Conservation (phyloP, 2,329 filamentous ascomycete genomes). For the Apiospora marii region DNA sequence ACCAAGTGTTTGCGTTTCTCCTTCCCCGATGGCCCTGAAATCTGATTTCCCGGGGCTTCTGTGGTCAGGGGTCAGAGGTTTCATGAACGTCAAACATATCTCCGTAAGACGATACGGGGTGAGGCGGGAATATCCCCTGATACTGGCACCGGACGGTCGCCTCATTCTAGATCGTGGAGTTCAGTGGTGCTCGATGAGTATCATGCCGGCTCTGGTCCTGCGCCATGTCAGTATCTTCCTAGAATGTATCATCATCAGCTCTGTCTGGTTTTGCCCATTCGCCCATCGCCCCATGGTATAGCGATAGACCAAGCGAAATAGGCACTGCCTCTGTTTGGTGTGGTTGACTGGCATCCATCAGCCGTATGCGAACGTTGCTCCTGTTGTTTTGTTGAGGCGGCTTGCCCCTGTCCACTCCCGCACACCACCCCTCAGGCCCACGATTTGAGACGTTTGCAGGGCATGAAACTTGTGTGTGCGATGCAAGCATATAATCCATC, state of each 20-base stretch:
- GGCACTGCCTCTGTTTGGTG: not conserved
- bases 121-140: not conserved
- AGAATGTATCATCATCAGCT: not conserved
- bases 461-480: not conserved
- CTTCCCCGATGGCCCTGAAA: not conserved
- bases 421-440: not conserved
- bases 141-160: not conserved
- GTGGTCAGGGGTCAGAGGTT: not conserved
- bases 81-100: not conserved
- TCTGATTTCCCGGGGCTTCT: not conserved
- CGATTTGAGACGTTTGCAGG: not conserved
- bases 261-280: not conserved
- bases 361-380: not conserved
- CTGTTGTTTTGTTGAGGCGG: not conserved
- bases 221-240: not conserved
- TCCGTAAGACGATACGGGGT: not conserved
- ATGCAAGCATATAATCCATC: not conserved
- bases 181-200: not conserved
- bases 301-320: not conserved
- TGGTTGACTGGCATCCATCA: not conserved
- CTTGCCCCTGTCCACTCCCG: not conserved
- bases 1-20: not conserved
- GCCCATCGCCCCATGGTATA: not conserved
- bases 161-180: not conserved
- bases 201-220: not conserved